These are phyloP conservation scores for Xanthoconium purpureum DNA, from an alignment of 768 basidiomycete species.

Conservation along the genomic window DNA sequence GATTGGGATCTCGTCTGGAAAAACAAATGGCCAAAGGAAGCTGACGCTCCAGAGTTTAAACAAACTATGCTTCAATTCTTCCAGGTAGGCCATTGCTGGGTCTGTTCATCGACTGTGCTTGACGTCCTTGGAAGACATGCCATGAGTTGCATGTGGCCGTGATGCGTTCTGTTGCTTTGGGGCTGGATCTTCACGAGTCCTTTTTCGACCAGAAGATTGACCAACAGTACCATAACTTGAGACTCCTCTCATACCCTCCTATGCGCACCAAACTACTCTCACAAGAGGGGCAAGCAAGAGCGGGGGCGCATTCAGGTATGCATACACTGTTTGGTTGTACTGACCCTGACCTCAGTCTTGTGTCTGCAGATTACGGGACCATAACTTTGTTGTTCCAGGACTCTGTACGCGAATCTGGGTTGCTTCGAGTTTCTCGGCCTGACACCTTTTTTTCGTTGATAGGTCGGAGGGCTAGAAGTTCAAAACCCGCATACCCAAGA, in stretches of 20 bases:
- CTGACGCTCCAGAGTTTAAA: conserved; percentile 64
- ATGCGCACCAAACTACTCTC: conserved; percentile 56
- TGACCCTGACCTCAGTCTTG: not conserved
- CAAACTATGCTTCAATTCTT: conserved; percentile 74
- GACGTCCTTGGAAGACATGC: conserved; percentile 49
- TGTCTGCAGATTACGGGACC: conserved; percentile 69
- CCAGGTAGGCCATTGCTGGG: conserved; percentile 40
- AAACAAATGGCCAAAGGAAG: conserved; percentile 76
- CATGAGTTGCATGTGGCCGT: conserved; percentile 71
- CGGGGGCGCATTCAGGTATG: conserved; percentile 76
- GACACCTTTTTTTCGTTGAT: conserved; percentile 2
- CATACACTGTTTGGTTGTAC: not conserved
- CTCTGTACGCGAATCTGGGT: conserved; percentile 37
- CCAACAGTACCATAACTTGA: conserved; percentile 77
- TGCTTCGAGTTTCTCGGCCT: not conserved
- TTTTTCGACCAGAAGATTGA: conserved; percentile 77
- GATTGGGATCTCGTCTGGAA: conserved; percentile 77
- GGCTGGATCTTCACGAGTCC: conserved; percentile 64
- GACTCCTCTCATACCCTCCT: conserved; percentile 80
- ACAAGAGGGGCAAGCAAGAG: conserved; percentile 69
- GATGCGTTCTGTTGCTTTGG: conserved; percentile 85
- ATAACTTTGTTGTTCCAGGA: conserved; percentile 82
- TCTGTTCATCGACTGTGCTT: not conserved
- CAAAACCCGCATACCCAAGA: conserved; percentile 73
- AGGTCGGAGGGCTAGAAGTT: conserved; percentile 81